Base-by-base conservation (phyloP, 148 eudicot genomes). In the Suaeda aralocaspica region DNA sequence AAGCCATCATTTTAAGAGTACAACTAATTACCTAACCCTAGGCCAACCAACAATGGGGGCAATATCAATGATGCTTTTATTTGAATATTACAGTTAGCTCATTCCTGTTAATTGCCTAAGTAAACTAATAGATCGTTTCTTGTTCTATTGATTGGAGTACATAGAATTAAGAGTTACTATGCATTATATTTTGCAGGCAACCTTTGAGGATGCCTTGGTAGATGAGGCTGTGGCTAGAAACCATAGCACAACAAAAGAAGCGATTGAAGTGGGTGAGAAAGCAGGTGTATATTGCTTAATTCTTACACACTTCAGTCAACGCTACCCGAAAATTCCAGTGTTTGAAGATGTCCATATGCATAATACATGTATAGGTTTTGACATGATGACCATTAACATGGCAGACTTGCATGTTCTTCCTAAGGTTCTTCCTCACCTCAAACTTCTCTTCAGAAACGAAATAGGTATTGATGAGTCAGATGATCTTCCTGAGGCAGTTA, bases 271-370 rank as follows among this genome's bases (percentile, higher is more conserved):
- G 0, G 98, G 98, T 28, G 81, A 88, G 53, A 72, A 80, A 14
- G 96, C 92, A 6, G 96, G 95, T 31, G 98, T 77, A 4, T 93
- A 90, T 74, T 87, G 98, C 21, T 82, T 87, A 69, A 85, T 93
- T 33, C 92, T 93, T 18, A 93, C 98, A 13, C 98, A 93, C 69
- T 93, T 93, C 92, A 93, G 98, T 72, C 98, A 93, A 68, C 77
- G 98, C 56, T 93, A 93, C 79, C 96, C 98, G 0, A 93, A 93
- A 80, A 90, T 93, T 60, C 98, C 98, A 5, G 92, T 88, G 30
- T 87, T 93, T 21, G 92, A 91, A 29, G 84, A 90, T 59, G 49
- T 77, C 44, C 86, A 87, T 79, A 87, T 83, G 96, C 95, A 88
- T 42, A 88, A 90, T 56, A 87, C 95, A 1, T 88, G 96, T 81